Evolutionary conservation across 768 basidiomycete species (phyloP), one percentile per base, ranked within the genome.

Genomic region (Candolleomyces efflorescens): DNA sequence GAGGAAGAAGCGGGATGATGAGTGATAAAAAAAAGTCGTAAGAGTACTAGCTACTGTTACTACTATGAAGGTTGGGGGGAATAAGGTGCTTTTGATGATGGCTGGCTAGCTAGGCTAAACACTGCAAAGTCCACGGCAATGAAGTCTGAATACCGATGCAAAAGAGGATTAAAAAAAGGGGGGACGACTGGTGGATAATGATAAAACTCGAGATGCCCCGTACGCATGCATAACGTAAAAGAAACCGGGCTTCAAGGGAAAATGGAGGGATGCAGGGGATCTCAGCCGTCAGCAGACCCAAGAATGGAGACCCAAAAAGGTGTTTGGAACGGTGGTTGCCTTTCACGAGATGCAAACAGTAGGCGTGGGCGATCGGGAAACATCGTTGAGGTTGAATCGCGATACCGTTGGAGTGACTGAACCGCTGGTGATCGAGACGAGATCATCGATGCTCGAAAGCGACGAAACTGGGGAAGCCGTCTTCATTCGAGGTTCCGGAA

Each of bases 361-460:
- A 46, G 57, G 57, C 23, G 57, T 58, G 20, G 57, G 37, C 4
- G 57, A 52, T 32, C 56, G 47, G 17, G 56, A 57, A 13, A 39
- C 47, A 3, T 22, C 22, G 20, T 58, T 51, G 60, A 66, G 56
- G 26, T 62, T 56, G 26, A 66, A 26, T 44, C 63, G 58, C 43
- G 67, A 68, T 20, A 61, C 41, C 15, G 68, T 67, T 13, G 68
- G 68, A 39, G 68, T 69, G 53, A 67, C 48, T n/a, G 66, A 66
- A 11, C 64, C 66, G 17, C 63, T 62, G 24, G 59, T 47, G 47
- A 58, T 60, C 38, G 64, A 56, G 41, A 60, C 58, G 10, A 66
- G 48, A 32, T 68, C 65, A 44, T 67, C 67, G 27, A 38, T 37
- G 27, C 56, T 57, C 7, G 56, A 57, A 11, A 18, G 24, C 5